Evolutionary conservation across 1,139 yeast genomes (phyloP).

Genomic region (Sugiyamaella xylanicola): DNA sequence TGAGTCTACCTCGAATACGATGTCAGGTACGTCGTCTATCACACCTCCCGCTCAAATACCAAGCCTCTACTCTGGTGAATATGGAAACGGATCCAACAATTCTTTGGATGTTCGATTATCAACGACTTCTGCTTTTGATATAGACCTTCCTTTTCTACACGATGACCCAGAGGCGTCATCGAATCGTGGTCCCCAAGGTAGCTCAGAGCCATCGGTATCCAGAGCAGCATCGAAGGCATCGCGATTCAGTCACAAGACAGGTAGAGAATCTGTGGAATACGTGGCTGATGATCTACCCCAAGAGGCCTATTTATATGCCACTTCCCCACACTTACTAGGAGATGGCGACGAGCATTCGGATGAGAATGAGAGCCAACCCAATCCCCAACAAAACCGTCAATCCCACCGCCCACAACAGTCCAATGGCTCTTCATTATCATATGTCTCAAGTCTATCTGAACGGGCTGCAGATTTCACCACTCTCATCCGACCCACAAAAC

Average conservation of each 20-base stretch:
- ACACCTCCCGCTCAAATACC: background rate
- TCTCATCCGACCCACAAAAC: background rate
- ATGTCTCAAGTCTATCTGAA: background rate
- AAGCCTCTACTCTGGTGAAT: background rate
- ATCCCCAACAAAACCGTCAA: background rate
- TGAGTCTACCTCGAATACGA: background rate
- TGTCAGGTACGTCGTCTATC: background rate
- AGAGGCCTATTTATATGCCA: conserved; percentile 31
- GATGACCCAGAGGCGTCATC: background rate
- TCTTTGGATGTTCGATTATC: conserved; percentile 22
- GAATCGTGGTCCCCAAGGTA: background rate
- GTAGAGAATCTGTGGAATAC: conserved; percentile 28
- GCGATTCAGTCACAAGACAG: conserved; percentile 7
- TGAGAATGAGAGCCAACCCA: background rate
- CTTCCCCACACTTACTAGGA: conserved; percentile 19
- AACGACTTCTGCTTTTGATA: conserved; percentile 30
- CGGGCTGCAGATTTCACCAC: conserved; percentile 1
- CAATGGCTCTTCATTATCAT: background rate
- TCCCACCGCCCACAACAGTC: background rate
- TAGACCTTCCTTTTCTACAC: conserved; percentile 1
- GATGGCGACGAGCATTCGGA: conserved; percentile 20
- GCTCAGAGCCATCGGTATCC: background rate
- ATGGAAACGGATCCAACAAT: background rate
- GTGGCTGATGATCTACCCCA: conserved; percentile 32
- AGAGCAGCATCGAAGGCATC: conserved; percentile 18